Base-by-base conservation (phyloP, 1,284 basidiomycete genomes). In the Ceratobasidium sp. region DNA sequence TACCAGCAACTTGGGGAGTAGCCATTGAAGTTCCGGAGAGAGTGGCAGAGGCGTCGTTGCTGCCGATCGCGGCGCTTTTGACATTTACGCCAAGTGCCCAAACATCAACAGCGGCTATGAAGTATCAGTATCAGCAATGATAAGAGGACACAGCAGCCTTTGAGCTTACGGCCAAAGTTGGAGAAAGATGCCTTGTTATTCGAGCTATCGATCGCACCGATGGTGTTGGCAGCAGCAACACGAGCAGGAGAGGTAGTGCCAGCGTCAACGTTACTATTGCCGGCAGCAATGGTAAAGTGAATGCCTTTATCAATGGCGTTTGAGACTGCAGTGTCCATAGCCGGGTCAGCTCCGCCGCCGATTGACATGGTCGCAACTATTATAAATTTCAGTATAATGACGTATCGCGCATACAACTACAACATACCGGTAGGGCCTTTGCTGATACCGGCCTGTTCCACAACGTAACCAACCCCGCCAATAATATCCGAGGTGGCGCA, bases 401-500 rank as follows among this genome's bases (percentile, higher is more conserved):
- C 2, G 20, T 35, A n/a, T 2, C 2, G n/a, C 35, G 37, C 58
- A 61, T 37, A 61, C 23, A 42, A 31, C 15, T 23, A 58, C 10
- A 6, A 7, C 58, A 5, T 61, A 61, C 58, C 37, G 31, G 5
- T 61, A 20, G 64, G 64, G 2, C 35, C 53, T 8, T 31, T 20
- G 58, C 35, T 61, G 8, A 17, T 28, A 33, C n/a, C 42, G 31
- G n/a, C 56, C 35, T 60, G 54, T 6, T 51, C 45, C 31, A 28
- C 68, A 4, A 33, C 68, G 90, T 91, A 99, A 42, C 88, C 85
- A 77, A 98, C 95, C 83, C 96, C 97, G 11, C 77, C 75, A 74
- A 98, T 88, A 80, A 99, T 97, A 82, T 99, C 97, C 67, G 94
- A 92, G 96, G 98, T 98, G 77, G 92, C 90, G 20, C 98, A 98